Evolutionary conservation across 2,329 filamentous ascomycete species (phyloP), one percentile per base, ranked within the genome.

Genomic region (Venturia nashicola): DNA sequence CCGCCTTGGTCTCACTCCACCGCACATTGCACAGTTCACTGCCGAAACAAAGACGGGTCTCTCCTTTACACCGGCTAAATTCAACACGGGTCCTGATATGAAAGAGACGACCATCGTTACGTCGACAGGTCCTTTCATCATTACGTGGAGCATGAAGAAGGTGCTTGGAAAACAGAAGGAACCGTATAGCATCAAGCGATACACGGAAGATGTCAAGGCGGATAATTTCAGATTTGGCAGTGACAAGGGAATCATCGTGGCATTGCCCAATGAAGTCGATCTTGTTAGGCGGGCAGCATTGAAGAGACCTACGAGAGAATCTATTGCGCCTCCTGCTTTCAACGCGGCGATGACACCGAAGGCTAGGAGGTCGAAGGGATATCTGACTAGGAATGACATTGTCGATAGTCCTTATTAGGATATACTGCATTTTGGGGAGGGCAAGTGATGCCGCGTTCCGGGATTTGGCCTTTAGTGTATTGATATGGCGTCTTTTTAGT

Each of bases 181-280:
- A 65, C 88, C 93, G 0, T 99, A 99, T 78, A 89, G 87, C 69
- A 97, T 99, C 81, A 97, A 97, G 81, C 88, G 94, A 18, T 99
- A 99, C 73, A 83, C 86, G 0, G 94, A 99, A 71, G 89, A 96
- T 67, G 91, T 99, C 72, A 97, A 95, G 81, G 94, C 94, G 4
- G 94, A 99, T 74, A 96, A 99, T 74, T 99, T 99, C 85, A 91
- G 94, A 71, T 99, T 91, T 71, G 93, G 93, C 59, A 92, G 88
- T 5, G 94, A 99, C 76, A 96, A 96, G 83, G 97, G 97, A 71
- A 91, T 99, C 70, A 96, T 99, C 71, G 93, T 99, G 43, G 94
- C 94, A 0, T 79, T 99, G 67, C 92, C 94, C 2, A 96, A 99
- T 72, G 92, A 97, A 75, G 94, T 99, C 69, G 95, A 97, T 76